A percentile compares a stretch with the other conserved stretches of the same genome.
Conservation (phyloP, 2,329 filamentous ascomycete species). For the Daldinia sp. region DNA sequence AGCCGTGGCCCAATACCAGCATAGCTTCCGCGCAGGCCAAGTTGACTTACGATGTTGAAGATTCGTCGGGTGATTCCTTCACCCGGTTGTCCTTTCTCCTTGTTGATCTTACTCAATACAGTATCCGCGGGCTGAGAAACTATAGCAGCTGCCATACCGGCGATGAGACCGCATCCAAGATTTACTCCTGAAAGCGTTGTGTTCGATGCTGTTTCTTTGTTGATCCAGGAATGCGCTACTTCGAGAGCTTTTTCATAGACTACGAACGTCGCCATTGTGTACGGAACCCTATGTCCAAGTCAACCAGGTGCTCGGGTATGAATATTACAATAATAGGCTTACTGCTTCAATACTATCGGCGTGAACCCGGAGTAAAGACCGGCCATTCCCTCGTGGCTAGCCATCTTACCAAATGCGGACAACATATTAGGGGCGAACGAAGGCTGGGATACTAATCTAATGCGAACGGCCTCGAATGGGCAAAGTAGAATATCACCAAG, state of each 20-base stretch:
- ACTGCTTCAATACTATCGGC: conserved; percentile 43
- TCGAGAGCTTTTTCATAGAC: conserved; percentile 42
- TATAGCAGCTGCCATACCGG: conserved; percentile 41
- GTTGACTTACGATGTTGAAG: conserved; percentile 39
- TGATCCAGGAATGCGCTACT: conserved; percentile 33
- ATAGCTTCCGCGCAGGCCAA: conserved; percentile 41
- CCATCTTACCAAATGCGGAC: conserved; percentile 36
- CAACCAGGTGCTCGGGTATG: background rate
- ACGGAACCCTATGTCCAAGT: conserved; percentile 37
- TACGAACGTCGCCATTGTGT: conserved; percentile 42
- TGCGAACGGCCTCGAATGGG: conserved; percentile 42
- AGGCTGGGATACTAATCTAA: conserved; percentile 41
- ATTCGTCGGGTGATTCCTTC: conserved; percentile 38
- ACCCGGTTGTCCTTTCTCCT: conserved; percentile 37
- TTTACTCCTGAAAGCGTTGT: conserved; percentile 37
- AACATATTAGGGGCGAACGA: conserved; percentile 37
- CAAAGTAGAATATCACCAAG: conserved; percentile 41
- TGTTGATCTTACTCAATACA: conserved; percentile 43
- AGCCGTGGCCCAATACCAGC: conserved; percentile 39
- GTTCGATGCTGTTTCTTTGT: conserved; percentile 38
- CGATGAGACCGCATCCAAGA: conserved; percentile 40
- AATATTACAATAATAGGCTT: conserved; percentile 7
- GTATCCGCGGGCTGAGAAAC: conserved; percentile 44
- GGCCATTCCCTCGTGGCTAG: conserved; percentile 37
- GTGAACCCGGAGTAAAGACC: conserved; percentile 42